Percentiles rank a stretch among this genome's conserved stretches.
phyloP scores from a whole-genome alignment of 805 yeast genomes.

The Vanderwaltozyma polyspora region DNA sequence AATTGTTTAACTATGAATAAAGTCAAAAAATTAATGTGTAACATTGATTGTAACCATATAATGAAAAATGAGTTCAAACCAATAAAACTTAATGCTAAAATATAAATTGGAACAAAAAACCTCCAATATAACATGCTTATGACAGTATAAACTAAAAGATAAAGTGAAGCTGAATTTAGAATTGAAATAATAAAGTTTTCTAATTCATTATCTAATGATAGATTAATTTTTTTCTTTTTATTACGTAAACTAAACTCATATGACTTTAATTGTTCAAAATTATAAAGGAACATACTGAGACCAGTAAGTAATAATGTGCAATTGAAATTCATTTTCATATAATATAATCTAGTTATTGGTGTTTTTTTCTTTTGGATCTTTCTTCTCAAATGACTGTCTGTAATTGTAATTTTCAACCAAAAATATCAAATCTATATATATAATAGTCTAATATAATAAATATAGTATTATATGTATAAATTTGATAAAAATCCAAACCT shows the following conservation, averaged over 20 bases:
- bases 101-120: neutral
- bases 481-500: too few relatives aligned
- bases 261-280: neutral
- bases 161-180: neutral
- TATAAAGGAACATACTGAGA: neutral
- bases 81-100: neutral
- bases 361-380: too few relatives aligned
- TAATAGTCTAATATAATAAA: too few relatives aligned
- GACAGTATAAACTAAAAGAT: conserved; percentile 1
- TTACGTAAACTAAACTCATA: neutral
- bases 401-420: too few relatives aligned
- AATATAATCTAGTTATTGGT: too few relatives aligned
- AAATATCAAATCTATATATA: too few relatives aligned
- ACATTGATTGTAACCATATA: conserved; percentile 1
- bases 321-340: neutral
- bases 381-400: too few relatives aligned
- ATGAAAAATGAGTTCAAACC: neutral
- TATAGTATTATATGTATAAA: too few relatives aligned
- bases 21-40: conserved; percentile 1
- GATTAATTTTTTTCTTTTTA: neutral
- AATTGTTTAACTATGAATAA: neutral
- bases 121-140: conserved; percentile 1
- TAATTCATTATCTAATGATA: neutral
- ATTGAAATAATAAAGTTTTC: neutral
- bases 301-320: neutral